A percentile compares a stretch with the other conserved stretches of the same genome.
phyloP scores from a whole-genome alignment of 2,329 filamentous ascomycete genomes.

The Colletotrichum zoysiae region DNA sequence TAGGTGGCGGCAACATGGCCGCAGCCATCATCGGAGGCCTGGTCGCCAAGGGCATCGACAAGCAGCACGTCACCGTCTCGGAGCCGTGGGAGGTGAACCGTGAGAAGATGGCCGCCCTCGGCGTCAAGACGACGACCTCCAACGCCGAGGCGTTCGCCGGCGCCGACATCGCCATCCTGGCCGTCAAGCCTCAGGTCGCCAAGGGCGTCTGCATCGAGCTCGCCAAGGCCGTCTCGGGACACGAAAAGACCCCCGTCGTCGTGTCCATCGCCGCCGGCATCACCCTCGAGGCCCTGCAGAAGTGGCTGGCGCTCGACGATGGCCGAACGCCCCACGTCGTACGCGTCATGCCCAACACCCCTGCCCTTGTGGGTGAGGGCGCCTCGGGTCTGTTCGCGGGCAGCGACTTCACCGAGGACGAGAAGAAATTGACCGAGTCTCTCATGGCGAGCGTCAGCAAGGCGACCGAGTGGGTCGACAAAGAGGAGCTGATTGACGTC shows the following conservation, averaged over 20 bases:
- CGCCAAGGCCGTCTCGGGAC: conserved; percentile 52
- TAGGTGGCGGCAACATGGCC: conserved; percentile 66
- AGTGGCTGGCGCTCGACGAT: conserved; percentile 56
- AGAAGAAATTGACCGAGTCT: conserved; percentile 57
- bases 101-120: conserved; percentile 59
- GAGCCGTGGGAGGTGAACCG: conserved; percentile 67
- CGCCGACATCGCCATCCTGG: conserved; percentile 62
- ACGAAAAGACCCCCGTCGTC: conserved; percentile 55
- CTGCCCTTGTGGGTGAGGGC: conserved; percentile 63
- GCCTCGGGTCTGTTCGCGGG: conserved; percentile 62
- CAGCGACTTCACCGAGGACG: conserved; percentile 55
- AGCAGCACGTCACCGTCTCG: conserved; percentile 60
- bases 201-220: conserved; percentile 62
- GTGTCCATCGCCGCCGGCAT: conserved; percentile 65
- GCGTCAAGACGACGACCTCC: conserved; percentile 60
- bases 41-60: conserved; percentile 56
- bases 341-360: conserved; percentile 67
- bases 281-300: conserved; percentile 54
- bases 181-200: conserved; percentile 65
- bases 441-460: conserved; percentile 62
- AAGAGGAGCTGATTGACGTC: conserved; percentile 63
- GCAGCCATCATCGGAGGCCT: conserved; percentile 65
- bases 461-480: conserved; percentile 63
- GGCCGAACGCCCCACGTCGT: conserved; percentile 58
- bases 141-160: conserved; percentile 59